These are phyloP conservation scores for Notholithocarpus densiflorus DNA, from an alignment of 306 rosid genomes.

Conservation along the genomic window DNA sequence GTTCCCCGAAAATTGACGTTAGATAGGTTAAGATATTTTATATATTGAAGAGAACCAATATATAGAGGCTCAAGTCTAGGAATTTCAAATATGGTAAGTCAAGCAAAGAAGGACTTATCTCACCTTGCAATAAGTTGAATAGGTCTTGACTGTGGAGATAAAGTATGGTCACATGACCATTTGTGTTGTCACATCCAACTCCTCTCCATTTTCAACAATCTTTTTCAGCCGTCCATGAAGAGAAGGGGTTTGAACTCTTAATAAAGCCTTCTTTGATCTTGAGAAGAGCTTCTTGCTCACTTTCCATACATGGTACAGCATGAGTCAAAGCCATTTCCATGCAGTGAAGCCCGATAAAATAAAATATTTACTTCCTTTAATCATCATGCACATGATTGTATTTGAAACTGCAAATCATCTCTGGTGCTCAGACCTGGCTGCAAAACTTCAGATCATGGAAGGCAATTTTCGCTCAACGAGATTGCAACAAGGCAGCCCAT, in stretches of 20 bases:
- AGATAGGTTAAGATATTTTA: constrained; percentile 25
- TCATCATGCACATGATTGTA: too few species aligned
- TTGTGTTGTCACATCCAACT: constrained; percentile 20
- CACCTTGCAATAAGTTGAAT: background rate
- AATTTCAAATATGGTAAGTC: constrained; percentile 16
- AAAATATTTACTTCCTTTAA: too few species aligned
- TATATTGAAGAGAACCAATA: constrained; percentile 11
- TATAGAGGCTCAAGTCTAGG: constrained; percentile 19
- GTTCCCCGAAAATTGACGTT: constrained; percentile 6
- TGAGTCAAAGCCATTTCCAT: too few species aligned
- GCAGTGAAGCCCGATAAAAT: too few species aligned
- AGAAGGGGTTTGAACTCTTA: background rate
- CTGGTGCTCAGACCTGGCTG: too few species aligned
- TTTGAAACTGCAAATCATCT: too few species aligned
- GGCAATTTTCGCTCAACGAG: too few species aligned
- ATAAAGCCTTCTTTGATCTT: constrained; percentile 9
- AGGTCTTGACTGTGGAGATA: constrained; percentile 6
- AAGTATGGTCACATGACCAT: constrained; percentile 29
- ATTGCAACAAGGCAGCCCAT: too few species aligned
- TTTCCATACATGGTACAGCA: background rate
- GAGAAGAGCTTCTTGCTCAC: constrained; percentile 21
- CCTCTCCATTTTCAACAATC: constrained; percentile 30
- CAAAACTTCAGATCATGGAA: too few species aligned
- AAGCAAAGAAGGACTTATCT: constrained; percentile 8
- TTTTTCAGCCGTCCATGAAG: background rate